A percentile compares a stretch with the other conserved stretches of the same genome.
These are phyloP conservation scores for Aureobasidium zeae DNA, from an alignment of 2,329 filamentous ascomycete species.

Conservation along the genomic window DNA sequence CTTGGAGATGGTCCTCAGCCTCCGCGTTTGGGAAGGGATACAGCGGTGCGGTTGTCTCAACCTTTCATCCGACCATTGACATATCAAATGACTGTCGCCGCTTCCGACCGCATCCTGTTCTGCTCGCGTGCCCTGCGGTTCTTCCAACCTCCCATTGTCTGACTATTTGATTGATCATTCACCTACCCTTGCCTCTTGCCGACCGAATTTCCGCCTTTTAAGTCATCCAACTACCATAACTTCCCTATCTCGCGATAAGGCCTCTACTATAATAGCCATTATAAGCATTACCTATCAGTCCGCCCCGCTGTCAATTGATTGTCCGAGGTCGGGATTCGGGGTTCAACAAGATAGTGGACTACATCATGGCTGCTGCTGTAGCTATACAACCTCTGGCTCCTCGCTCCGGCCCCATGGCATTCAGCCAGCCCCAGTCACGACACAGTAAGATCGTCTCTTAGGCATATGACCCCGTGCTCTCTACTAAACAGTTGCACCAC, in stretches of 20 bases:
- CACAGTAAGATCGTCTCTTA: slow-evolving; percentile 17
- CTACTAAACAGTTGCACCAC: slow-evolving; percentile 19
- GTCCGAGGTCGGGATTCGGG: slow-evolving; percentile 11
- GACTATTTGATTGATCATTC: slow-evolving; percentile 20
- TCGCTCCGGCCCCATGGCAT: slow-evolving; percentile 37
- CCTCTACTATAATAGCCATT: slow-evolving; percentile 12
- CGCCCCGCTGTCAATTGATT: slow-evolving; percentile 17
- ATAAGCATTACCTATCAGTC: slow-evolving; percentile 16
- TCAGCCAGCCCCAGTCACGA: slow-evolving; percentile 24
- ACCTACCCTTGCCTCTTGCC: slow-evolving; percentile 14
- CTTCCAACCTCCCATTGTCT: slow-evolving; percentile 23
- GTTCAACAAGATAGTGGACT: slow-evolving; percentile 9
- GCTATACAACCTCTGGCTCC: slow-evolving; percentile 39
- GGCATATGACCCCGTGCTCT: slow-evolving; percentile 8
- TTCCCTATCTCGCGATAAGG: slow-evolving; percentile 14
- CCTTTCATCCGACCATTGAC: slow-evolving; percentile 14
- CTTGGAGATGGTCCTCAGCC: neutral
- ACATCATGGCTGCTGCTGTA: slow-evolving; percentile 39
- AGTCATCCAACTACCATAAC: slow-evolving; percentile 9
- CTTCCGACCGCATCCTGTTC: slow-evolving; percentile 28
- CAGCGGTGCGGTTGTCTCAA: slow-evolving; percentile 12
- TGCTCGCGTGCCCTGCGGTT: slow-evolving; percentile 26
- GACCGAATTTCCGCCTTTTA: neutral
- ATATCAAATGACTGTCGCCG: slow-evolving; percentile 29
- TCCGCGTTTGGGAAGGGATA: slow-evolving; percentile 4